A percentile compares a stretch with the other conserved stretches of the same genome.
phyloP scores from a whole-genome alignment of 2,329 filamentous ascomycete species.

The Verticillium longisporum region DNA sequence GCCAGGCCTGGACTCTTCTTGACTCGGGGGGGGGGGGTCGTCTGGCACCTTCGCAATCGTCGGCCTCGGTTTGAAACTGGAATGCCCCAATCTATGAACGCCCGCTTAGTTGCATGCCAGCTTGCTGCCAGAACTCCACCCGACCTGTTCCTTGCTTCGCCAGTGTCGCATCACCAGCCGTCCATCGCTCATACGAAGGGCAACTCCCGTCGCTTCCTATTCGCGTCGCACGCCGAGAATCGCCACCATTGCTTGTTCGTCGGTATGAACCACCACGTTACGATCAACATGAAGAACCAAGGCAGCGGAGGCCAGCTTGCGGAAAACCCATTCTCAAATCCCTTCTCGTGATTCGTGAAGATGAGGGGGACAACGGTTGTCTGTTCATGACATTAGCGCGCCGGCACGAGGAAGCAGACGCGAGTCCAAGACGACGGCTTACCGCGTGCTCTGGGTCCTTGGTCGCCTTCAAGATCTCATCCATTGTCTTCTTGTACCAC shows the following conservation, averaged over 20 bases:
- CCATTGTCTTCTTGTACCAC: conserved; percentile 17
- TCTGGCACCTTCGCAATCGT: background rate
- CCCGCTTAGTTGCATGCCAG: background rate
- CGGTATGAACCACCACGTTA: conserved; percentile 25
- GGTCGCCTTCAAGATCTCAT: conserved; percentile 10
- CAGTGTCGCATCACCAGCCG: background rate
- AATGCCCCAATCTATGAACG: background rate
- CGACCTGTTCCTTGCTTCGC: background rate
- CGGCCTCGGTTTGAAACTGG: background rate
- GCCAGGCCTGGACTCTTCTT: background rate
- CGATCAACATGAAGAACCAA: conserved; percentile 17
- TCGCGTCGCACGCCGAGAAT: conserved; percentile 23
- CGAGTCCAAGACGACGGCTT: background rate
- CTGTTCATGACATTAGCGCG: background rate
- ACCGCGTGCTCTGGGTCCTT: conserved; percentile 14
- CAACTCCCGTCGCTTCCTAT: conserved; percentile 22
- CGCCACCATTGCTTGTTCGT: conserved; percentile 28
- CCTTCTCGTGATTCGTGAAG: conserved; percentile 17
- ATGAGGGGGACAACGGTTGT: conserved; percentile 11
- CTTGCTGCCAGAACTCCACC: background rate
- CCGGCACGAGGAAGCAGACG: background rate
- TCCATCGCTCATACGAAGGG: conserved; percentile 21
- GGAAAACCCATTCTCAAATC: conserved; percentile 16
- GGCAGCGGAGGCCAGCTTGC: conserved; percentile 17
- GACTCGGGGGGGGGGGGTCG: background rate